Evolutionary conservation across 768 basidiomycete species (phyloP).

Genomic region (Auriscalpium vulgare): DNA sequence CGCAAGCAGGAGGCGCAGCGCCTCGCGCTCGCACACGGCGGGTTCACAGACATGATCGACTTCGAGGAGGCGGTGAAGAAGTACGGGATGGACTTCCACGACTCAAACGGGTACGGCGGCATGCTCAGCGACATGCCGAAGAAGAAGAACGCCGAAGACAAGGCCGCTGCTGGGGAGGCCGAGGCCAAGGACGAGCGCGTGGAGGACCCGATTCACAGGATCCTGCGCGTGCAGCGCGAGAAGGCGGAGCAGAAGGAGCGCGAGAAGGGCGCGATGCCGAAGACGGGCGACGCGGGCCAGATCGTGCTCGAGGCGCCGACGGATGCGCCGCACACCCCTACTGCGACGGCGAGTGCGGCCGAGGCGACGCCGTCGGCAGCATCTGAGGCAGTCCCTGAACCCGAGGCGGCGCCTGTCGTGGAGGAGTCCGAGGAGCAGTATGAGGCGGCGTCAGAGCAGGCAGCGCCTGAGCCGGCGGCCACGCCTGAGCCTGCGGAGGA

Average conservation of each 20-base stretch:
- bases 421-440: no score
- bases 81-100: conserved; percentile 37
- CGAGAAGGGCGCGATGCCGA: conserved; percentile 8
- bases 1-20: conserved; percentile 45
- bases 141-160: conserved; percentile 23
- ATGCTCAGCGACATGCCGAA: conserved; percentile 32
- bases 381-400: neutral
- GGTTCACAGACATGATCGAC: conserved; percentile 41
- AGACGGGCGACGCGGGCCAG: conserved; percentile 20
- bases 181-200: conserved; percentile 12
- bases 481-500: no score
- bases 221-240: conserved; percentile 20
- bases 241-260: conserved; percentile 11
- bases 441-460: no score
- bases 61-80: conserved; percentile 41
- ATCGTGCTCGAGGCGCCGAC: conserved; percentile 14
- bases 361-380: neutral
- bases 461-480: no score
- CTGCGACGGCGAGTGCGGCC: conserved; percentile 3
- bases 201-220: conserved; percentile 22
- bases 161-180: neutral
- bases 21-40: conserved; percentile 43
- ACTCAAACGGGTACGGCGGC: conserved; percentile 33
- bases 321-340: conserved; percentile 8
- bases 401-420: no score